Percentiles rank a stretch among this genome's conserved stretches.
These are phyloP conservation scores for Fraxinus quadrangulata DNA, from an alignment of 257 asterid species.

Conservation along the genomic window DNA sequence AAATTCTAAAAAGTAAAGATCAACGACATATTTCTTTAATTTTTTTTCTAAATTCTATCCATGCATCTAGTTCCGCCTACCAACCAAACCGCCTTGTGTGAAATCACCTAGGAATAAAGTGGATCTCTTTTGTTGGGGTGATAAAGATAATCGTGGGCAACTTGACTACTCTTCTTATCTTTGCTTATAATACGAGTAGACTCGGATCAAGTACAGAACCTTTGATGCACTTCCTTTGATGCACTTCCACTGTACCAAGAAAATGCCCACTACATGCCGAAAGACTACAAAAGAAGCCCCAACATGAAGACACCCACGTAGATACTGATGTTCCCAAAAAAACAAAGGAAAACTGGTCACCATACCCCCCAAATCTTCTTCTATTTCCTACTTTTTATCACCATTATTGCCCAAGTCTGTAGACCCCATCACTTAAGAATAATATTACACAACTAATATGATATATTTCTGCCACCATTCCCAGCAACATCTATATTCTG, in stretches of 20 bases:
- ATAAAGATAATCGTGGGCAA: constrained; percentile 27
- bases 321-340: constrained; percentile 47
- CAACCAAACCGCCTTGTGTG: not conserved
- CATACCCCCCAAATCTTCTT: constrained; percentile 40
- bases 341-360: constrained; percentile 36
- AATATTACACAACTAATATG: constrained; percentile 35
- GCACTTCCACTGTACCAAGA: constrained; percentile 9
- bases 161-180: constrained; percentile 28
- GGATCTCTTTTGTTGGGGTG: constrained; percentile 26
- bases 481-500: constrained; percentile 46
- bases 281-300: constrained; percentile 38
- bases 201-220: constrained; percentile 28
- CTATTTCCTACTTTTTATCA: constrained; percentile 33
- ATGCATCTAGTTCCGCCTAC: not conserved
- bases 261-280: constrained; percentile 38
- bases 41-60: not conserved
- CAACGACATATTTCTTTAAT: not conserved
- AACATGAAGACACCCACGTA: constrained; percentile 49
- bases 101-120: constrained; percentile 29
- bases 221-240: constrained; percentile 13
- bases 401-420: constrained; percentile 46
- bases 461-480: constrained; percentile 50
- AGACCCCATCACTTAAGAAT: constrained; percentile 60
- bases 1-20: too few relatives aligned
- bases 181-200: constrained; percentile 18